Percentiles rank a stretch among this genome's conserved stretches.
These are phyloP conservation scores for Boechera retrofracta DNA, from an alignment of 345 rosid species.

Conservation along the genomic window DNA sequence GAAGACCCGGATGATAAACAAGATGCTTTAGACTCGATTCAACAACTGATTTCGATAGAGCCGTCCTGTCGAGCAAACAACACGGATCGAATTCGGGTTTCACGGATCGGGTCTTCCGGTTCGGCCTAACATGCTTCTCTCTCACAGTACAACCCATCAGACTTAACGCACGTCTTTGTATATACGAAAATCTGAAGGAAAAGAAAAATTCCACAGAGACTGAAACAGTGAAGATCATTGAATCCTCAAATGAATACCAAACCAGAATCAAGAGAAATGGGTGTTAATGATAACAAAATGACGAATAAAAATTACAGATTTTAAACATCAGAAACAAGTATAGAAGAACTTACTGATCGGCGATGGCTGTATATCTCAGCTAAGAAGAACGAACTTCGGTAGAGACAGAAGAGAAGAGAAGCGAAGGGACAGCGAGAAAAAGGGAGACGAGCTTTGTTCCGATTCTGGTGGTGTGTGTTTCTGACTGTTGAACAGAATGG, in stretches of 20 bases:
- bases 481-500: neutral
- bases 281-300: neutral
- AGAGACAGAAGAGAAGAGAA: conserved; percentile 15
- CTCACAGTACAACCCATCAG: conserved; percentile 74
- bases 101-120: conserved; percentile 63
- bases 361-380: conserved; percentile 6
- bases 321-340: neutral
- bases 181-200: conserved; percentile 4
- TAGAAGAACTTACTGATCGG: conserved; percentile 34
- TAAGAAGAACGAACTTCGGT: conserved; percentile 20
- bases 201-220: neutral
- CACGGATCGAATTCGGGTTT: conserved; percentile 70
- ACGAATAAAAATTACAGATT: neutral
- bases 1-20: conserved; percentile 51
- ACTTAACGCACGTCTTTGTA: neutral
- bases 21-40: conserved; percentile 71
- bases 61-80: conserved; percentile 52
- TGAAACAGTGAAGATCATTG: conserved; percentile 33
- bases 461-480: conserved; percentile 30
- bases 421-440: conserved; percentile 24
- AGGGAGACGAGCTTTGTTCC: neutral
- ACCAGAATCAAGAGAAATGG: conserved; percentile 20
- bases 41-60: conserved; percentile 55
- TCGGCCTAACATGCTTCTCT: conserved; percentile 62
- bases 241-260: conserved; percentile 27